These are phyloP conservation scores for Gastrolobium villosum DNA, from an alignment of 306 rosid species.

Conservation along the genomic window DNA sequence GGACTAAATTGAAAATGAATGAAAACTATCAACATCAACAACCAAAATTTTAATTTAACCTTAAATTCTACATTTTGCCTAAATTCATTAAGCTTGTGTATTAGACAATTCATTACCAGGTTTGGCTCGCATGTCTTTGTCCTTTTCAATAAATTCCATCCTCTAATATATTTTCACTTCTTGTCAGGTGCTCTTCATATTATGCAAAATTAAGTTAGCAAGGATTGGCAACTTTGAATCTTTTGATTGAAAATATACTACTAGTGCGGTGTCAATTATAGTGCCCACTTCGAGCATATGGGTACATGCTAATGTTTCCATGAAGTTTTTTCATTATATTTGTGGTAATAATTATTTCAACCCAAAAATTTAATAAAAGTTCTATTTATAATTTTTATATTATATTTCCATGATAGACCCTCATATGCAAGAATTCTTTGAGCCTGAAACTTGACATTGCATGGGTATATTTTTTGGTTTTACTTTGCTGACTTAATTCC, in stretches of 20 bases:
- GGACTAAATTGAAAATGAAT: too few relatives aligned
- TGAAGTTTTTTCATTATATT: neutral
- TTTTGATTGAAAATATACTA: neutral
- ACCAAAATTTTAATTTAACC: too few relatives aligned
- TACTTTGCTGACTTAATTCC: too few relatives aligned
- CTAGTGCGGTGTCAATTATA: neutral
- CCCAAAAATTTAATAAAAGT: too few relatives aligned
- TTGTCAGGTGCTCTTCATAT: neutral
- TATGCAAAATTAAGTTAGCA: neutral
- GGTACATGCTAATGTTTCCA: conserved; percentile 15
- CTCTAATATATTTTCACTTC: conserved; percentile 1
- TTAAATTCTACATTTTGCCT: neutral
- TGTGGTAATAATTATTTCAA: too few relatives aligned
- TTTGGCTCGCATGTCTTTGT: conserved; percentile 15
- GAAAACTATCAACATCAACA: too few relatives aligned
- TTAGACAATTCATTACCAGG: neutral
- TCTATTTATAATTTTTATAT: too few relatives aligned
- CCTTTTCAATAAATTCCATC: conserved; percentile 20
- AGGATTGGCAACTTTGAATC: neutral
- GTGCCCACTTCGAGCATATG: too few relatives aligned
- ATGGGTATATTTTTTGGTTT: too few relatives aligned
- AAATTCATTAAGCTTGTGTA: conserved; percentile 6
- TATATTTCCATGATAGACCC: too few relatives aligned
- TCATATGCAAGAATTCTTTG: too few relatives aligned
- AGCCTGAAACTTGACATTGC: too few relatives aligned